phyloP scores from a whole-genome alignment of 345 rosid species.

The Brassica carinata region DNA sequence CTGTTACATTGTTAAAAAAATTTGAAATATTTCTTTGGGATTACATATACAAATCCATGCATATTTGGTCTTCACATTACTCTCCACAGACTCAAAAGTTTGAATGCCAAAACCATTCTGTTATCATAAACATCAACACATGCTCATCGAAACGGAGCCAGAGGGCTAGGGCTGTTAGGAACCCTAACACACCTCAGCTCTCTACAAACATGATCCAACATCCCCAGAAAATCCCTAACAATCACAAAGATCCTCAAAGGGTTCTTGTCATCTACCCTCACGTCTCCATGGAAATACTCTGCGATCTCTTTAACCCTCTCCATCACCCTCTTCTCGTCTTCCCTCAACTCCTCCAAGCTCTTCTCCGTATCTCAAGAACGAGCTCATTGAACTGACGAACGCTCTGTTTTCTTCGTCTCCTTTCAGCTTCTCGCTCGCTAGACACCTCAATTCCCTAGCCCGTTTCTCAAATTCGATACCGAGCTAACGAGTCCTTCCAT shows the following conservation, averaged over 20 bases:
- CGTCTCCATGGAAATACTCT: constrained; percentile 93
- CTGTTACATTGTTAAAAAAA: too few species aligned
- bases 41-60: constrained; percentile 28
- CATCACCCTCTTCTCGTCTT: constrained; percentile 69
- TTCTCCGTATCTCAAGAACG: constrained; percentile 59
- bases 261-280: constrained; percentile 81
- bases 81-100: too few species aligned
- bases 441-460: constrained; percentile 54
- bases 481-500: constrained; percentile 86
- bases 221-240: constrained; percentile 94
- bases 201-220: constrained; percentile 91
- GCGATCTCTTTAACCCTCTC: constrained; percentile 71
- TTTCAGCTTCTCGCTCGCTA: constrained; percentile 38
- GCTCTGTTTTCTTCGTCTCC: constrained; percentile 52
- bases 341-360: constrained; percentile 64
- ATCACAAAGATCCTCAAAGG: constrained; percentile 92
- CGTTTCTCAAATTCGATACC: constrained; percentile 74
- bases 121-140: constrained; percentile 6
- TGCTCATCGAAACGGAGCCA: constrained; percentile 69
- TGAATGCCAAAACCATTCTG: constrained; percentile 8
- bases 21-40: too few species aligned
- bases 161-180: constrained; percentile 65
- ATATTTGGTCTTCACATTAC: neutral
- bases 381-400: constrained; percentile 64
- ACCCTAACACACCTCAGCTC: constrained; percentile 73